Percentiles rank a stretch among this genome's conserved stretches.
Evolutionary conservation across 73 alveolate species (phyloP).

Genomic region (Uronychia setigera): DNA sequence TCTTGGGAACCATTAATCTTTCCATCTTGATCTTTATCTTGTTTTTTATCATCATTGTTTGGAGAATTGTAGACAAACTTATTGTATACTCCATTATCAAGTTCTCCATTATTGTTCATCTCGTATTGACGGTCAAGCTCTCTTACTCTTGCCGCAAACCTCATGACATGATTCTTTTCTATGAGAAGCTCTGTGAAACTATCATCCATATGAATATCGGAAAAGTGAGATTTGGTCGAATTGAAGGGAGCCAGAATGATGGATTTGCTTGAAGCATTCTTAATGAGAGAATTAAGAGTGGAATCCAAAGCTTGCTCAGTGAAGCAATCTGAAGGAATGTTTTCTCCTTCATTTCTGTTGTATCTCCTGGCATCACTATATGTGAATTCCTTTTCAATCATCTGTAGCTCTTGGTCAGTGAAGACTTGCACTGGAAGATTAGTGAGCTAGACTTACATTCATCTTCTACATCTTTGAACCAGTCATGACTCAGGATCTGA

Average conservation of each 20-base stretch:
- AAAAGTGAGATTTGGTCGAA: conserved; percentile 53
- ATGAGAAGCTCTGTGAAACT: conserved; percentile 15
- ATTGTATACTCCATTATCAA: conserved; percentile 77
- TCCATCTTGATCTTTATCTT: conserved; percentile 7
- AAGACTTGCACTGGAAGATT: conserved; percentile 14
- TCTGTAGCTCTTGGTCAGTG: conserved; percentile 55
- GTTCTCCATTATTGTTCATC: conserved; percentile 80
- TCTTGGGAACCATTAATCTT: background rate
- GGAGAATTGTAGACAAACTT: conserved; percentile 41
- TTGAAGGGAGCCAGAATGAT: conserved; percentile 88
- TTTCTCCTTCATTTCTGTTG: conserved; percentile 54
- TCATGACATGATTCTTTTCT: conserved; percentile 62
- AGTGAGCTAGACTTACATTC: conserved; percentile 26
- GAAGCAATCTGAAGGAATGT: conserved; percentile 27
- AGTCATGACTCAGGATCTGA: conserved; percentile 77
- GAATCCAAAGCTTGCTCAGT: conserved; percentile 62
- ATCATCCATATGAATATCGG: background rate
- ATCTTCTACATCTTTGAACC: conserved; percentile 65
- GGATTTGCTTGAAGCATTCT: conserved; percentile 77
- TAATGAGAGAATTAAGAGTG: conserved; percentile 26
- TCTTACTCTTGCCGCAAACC: conserved; percentile 78
- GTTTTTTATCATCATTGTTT: conserved; percentile 22
- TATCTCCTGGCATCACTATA: conserved; percentile 58
- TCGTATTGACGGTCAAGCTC: conserved; percentile 88
- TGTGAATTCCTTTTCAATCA: conserved; percentile 63